These are phyloP conservation scores for Naganishia sp. DNA, from an alignment of 1,284 basidiomycete species.

Conservation along the genomic window DNA sequence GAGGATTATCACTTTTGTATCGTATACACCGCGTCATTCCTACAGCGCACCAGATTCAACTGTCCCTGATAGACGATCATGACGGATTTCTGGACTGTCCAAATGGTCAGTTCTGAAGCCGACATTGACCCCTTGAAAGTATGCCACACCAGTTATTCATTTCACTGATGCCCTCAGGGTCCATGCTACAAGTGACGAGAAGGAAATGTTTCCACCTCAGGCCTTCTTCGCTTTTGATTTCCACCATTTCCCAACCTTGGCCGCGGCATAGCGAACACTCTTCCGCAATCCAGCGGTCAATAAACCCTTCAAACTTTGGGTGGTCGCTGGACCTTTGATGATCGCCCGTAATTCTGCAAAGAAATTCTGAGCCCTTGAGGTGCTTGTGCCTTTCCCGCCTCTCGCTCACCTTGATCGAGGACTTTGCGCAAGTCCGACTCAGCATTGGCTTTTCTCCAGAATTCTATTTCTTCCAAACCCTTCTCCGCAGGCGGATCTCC, in stretches of 20 bases:
- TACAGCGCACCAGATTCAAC: background rate
- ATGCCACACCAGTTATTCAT: no score
- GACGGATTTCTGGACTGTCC: no score
- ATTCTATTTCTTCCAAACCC: slow-evolving; percentile 65
- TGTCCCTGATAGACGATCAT: background rate
- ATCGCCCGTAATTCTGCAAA: slow-evolving; percentile 56
- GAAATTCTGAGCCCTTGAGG: background rate
- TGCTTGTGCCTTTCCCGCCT: background rate
- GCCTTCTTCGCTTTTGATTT: slow-evolving; percentile 28
- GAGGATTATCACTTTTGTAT: slow-evolving; percentile 18
- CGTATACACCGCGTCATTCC: slow-evolving; percentile 11
- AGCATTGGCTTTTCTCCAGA: slow-evolving; percentile 71
- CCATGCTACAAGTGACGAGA: no score
- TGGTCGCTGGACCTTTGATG: slow-evolving; percentile 76
- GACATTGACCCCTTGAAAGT: no score
- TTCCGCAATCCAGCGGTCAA: slow-evolving; percentile 78
- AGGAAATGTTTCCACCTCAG: background rate
- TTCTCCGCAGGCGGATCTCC: slow-evolving; percentile 40
- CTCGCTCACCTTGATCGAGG: slow-evolving; percentile 61
- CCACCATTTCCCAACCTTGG: slow-evolving; percentile 85
- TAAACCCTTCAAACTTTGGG: slow-evolving; percentile 83
- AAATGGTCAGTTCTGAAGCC: no score
- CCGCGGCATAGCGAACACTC: slow-evolving; percentile 70
- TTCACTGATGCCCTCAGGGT: no score
- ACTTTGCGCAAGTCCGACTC: slow-evolving; percentile 58